Conservation (phyloP, 345 rosid species). For the Orychophragmus violaceus region DNA sequence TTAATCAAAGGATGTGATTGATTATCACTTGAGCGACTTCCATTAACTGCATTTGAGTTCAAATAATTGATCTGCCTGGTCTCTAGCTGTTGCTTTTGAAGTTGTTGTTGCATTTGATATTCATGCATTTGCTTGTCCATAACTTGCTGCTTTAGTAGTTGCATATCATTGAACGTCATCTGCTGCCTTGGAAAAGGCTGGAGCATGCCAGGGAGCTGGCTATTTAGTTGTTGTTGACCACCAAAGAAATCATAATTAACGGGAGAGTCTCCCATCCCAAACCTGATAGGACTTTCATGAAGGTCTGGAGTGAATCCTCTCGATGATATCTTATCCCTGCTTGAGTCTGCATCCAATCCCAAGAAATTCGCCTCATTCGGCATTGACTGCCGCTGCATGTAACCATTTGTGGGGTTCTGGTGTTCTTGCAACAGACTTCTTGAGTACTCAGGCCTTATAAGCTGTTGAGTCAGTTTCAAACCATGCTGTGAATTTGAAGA, state of each 20-base stretch:
- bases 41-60: slow-evolving; percentile 41
- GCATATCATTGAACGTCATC: slow-evolving; percentile 69
- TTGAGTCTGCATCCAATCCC: slow-evolving; percentile 57
- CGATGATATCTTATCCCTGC: slow-evolving; percentile 40
- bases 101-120: too few species aligned
- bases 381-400: slow-evolving; percentile 24
- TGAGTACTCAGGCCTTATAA: slow-evolving; percentile 45
- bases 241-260: slow-evolving; percentile 66
- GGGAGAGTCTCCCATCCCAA: too few species aligned
- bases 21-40: slow-evolving; percentile 38
- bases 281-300: too few species aligned
- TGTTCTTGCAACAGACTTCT: slow-evolving; percentile 48
- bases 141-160: slow-evolving; percentile 68
- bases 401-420: slow-evolving; percentile 49
- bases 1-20: slow-evolving; percentile 42
- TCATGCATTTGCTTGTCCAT: too few species aligned
- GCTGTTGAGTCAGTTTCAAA: slow-evolving; percentile 40
- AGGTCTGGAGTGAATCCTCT: too few species aligned
- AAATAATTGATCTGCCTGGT: slow-evolving; percentile 42
- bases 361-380: slow-evolving; percentile 38
- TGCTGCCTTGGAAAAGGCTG: too few species aligned
- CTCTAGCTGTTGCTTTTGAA: too few species aligned
- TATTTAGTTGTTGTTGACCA: slow-evolving; percentile 51
- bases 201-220: slow-evolving; percentile 54
- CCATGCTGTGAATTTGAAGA: slow-evolving; percentile 50